Conservation (phyloP, 1,284 basidiomycete genomes). For the Volvariella volvacea region DNA sequence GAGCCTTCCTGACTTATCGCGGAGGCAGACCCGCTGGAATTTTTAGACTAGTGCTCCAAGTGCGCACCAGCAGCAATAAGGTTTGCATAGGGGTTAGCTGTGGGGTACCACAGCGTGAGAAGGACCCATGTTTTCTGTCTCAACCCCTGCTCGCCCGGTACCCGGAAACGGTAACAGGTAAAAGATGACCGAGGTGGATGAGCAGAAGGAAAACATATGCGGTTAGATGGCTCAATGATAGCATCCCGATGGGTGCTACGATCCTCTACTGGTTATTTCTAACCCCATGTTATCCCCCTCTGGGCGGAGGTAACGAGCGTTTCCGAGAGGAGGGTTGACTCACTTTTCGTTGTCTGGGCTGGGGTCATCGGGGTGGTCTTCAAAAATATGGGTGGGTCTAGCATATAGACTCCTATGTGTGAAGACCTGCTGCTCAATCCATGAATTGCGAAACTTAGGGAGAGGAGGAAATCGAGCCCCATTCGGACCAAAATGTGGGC, state of each 20-base stretch:
- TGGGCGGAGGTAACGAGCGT: too few relatives aligned
- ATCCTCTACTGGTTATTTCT: too few relatives aligned
- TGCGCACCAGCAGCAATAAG: too few relatives aligned
- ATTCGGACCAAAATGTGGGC: slow-evolving; percentile 32
- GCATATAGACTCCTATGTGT: slow-evolving; percentile 67
- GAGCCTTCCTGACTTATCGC: too few relatives aligned
- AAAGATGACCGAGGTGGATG: too few relatives aligned
- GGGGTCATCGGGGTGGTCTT: slow-evolving; percentile 60
- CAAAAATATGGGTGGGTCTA: slow-evolving; percentile 65
- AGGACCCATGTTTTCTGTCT: neutral
- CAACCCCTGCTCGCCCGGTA: too few relatives aligned
- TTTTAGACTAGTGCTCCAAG: neutral
- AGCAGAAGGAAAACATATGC: too few relatives aligned
- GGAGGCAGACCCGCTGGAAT: neutral
- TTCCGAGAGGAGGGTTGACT: too few relatives aligned
- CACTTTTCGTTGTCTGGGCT: slow-evolving; percentile 77
- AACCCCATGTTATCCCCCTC: too few relatives aligned
- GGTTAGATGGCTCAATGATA: too few relatives aligned
- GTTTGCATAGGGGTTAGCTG: neutral
- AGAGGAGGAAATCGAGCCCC: slow-evolving; percentile 36
- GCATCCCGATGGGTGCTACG: too few relatives aligned
- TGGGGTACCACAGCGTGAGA: neutral
- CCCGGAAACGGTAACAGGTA: too few relatives aligned
- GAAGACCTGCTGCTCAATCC: slow-evolving; percentile 49
- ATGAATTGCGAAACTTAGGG: slow-evolving; percentile 38